A percentile compares a stretch with the other conserved stretches of the same genome.
Conservation (phyloP, 257 asterid species). For the Fraxinus excelsior region DNA sequence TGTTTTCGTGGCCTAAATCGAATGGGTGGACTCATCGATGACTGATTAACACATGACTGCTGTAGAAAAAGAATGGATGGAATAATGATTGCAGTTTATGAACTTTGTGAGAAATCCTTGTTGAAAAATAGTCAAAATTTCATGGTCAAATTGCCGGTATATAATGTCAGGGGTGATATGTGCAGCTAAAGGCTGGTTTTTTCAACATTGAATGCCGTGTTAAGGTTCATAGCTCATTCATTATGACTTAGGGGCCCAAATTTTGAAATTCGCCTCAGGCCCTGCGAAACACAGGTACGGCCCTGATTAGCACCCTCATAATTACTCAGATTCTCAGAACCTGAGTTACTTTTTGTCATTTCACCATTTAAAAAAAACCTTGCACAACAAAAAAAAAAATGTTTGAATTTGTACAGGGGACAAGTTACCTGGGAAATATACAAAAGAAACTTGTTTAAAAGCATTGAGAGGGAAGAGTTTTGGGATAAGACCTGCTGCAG, state of each 20-base stretch:
- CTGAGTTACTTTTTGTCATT: neutral
- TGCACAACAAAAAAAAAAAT: neutral
- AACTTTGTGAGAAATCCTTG: neutral
- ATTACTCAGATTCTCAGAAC: neutral
- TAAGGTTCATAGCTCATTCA: neutral
- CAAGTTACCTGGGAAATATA: neutral
- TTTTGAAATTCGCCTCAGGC: no score
- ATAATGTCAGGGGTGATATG: neutral
- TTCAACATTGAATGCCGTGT: no score
- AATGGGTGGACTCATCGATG: neutral
- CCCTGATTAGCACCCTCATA: neutral
- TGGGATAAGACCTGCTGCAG: constrained; percentile 76
- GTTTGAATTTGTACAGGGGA: neutral
- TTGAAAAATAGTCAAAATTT: neutral
- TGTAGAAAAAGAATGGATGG: neutral
- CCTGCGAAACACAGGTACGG: no score
- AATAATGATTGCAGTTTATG: neutral
- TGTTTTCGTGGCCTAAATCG: neutral
- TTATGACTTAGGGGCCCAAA: no score
- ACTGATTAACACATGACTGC: neutral
- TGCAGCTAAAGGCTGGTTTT: neutral
- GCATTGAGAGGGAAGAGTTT: neutral
- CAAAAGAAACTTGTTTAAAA: constrained; percentile 10
- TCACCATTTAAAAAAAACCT: neutral
- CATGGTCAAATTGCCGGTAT: neutral